Evolutionary conservation across 345 rosid genomes (phyloP).

Genomic region (Boechera divaricarpa): DNA sequence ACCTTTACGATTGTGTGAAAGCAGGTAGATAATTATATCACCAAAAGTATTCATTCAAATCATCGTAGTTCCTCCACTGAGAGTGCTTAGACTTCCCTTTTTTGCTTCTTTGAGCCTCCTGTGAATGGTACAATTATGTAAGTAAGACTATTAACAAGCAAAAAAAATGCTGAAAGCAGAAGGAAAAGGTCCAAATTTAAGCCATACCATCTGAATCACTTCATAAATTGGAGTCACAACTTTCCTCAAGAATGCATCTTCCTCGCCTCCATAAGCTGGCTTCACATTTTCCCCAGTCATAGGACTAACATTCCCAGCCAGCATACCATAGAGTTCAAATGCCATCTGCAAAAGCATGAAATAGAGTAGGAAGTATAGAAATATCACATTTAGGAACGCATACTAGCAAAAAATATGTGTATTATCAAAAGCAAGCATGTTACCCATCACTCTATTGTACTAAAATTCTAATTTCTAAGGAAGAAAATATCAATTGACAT

Average conservation of each 20-base stretch:
- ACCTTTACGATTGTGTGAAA: background rate
- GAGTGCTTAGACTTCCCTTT: conserved; percentile 95
- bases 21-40: conserved; percentile 39
- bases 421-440: background rate
- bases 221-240: conserved; percentile 92
- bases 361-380: background rate
- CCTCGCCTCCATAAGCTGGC: conserved; percentile 98
- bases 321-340: conserved; percentile 95
- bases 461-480: background rate
- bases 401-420: background rate
- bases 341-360: conserved; percentile 72
- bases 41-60: conserved; percentile 98
- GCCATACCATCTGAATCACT: conserved; percentile 74
- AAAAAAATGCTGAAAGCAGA: conserved; percentile 14
- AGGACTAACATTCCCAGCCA: conserved; percentile 97
- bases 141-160: conserved; percentile 14
- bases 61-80: conserved; percentile 99
- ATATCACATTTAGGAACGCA: background rate
- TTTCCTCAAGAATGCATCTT: conserved; percentile 91
- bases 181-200: conserved; percentile 1
- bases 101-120: conserved; percentile 93
- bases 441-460: background rate
- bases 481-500: background rate
- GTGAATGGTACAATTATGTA: conserved; percentile 37
- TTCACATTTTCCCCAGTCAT: conserved; percentile 97